Evolutionary conservation across 306 rosid species (phyloP).

Genomic region (Corylus avellana): DNA sequence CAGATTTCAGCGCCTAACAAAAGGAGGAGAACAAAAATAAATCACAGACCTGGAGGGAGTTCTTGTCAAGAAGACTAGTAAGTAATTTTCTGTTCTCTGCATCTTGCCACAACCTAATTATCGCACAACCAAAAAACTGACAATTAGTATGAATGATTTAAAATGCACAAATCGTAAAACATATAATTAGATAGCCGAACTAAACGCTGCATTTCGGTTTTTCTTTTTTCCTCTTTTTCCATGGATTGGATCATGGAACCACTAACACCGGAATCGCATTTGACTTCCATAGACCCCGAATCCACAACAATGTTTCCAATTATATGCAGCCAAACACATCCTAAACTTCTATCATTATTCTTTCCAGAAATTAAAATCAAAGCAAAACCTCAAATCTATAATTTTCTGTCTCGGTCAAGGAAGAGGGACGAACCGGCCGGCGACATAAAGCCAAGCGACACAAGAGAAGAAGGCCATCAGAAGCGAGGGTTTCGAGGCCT

Average conservation of each 20-base stretch:
- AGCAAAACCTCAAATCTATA: not conserved
- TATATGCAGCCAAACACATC: not conserved
- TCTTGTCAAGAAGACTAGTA: slow-evolving; percentile 61
- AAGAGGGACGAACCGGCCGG: slow-evolving; percentile 64
- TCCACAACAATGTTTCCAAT: slow-evolving; percentile 3
- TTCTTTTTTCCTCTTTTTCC: not conserved
- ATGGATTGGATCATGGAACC: not conserved
- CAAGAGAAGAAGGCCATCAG: slow-evolving; percentile 87
- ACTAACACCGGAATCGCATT: not conserved
- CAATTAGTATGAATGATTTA: not conserved
- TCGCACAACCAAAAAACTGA: not conserved
- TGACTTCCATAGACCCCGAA: not conserved
- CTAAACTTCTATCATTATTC: not conserved
- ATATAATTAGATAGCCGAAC: not conserved
- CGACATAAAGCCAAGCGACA: slow-evolving; percentile 98
- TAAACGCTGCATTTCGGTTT: too few species aligned
- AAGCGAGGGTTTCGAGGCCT: slow-evolving; percentile 72
- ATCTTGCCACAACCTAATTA: slow-evolving; percentile 93
- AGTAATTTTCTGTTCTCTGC: slow-evolving; percentile 85
- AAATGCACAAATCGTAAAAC: not conserved
- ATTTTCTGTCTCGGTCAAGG: not conserved
- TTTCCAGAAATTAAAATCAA: not conserved
- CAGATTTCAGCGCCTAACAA: not conserved
- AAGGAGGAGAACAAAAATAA: not conserved
- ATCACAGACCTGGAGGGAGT: slow-evolving; percentile 61